Percentiles rank a stretch among this genome's conserved stretches.
These are phyloP conservation scores for Trametes coccinea DNA, from an alignment of 768 basidiomycete species.

Conservation along the genomic window DNA sequence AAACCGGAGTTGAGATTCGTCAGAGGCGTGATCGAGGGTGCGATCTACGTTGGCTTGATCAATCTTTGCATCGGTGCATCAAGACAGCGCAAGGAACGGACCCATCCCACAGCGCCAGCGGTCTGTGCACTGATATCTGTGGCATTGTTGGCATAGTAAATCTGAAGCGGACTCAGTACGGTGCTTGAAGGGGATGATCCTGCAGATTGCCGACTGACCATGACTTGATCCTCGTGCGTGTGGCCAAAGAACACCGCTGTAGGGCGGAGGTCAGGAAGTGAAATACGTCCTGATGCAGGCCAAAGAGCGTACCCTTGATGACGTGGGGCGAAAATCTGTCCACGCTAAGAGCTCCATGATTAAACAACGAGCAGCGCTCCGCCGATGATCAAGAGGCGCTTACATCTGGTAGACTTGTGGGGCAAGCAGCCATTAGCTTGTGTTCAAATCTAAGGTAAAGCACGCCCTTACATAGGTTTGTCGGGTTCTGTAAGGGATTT, in stretches of 20 bases:
- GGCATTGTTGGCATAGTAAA: constrained; percentile 73
- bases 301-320: constrained; percentile 59
- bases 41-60: constrained; percentile 45
- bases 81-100: constrained; percentile 24
- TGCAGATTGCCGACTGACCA: constrained; percentile 37
- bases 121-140: constrained; percentile 57
- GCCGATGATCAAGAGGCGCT: constrained; percentile 10
- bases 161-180: constrained; percentile 38
- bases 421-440: too few relatives aligned
- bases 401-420: constrained; percentile 51
- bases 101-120: constrained; percentile 58
- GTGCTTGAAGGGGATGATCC: not conserved
- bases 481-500: constrained; percentile 63
- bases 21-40: constrained; percentile 67
- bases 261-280: constrained; percentile 8
- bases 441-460: not conserved
- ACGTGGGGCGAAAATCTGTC: constrained; percentile 81
- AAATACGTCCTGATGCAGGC: not conserved
- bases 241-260: constrained; percentile 79
- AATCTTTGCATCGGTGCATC: not conserved
- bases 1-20: constrained; percentile 78
- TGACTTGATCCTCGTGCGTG: constrained; percentile 72
- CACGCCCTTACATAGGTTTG: constrained; percentile 59
- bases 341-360: constrained; percentile 42
- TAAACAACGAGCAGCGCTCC: not conserved